Percentiles rank a stretch among this genome's conserved stretches.
phyloP scores from a whole-genome alignment of 1,284 basidiomycete species.

The Rugosomyces carneus region DNA sequence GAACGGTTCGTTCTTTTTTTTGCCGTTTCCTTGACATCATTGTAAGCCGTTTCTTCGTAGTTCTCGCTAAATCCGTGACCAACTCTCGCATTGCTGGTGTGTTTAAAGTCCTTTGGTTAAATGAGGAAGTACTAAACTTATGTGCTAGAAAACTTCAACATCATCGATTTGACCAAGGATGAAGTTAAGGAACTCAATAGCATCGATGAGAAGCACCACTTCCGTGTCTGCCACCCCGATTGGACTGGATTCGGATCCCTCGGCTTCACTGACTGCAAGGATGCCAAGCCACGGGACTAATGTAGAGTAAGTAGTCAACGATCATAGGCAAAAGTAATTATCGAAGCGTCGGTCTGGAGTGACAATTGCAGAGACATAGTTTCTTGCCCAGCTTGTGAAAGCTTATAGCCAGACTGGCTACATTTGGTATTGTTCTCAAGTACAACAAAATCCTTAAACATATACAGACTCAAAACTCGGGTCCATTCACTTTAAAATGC shows the following conservation, averaged over 20 bases:
- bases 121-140: neutral
- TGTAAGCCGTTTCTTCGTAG: too few species aligned
- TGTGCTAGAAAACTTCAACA: conserved; percentile 40
- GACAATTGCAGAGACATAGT: too few species aligned
- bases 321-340: too few species aligned
- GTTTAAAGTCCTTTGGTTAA: conserved; percentile 17
- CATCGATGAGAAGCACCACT: conserved; percentile 53
- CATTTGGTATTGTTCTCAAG: too few species aligned
- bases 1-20: conserved; percentile 32
- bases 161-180: conserved; percentile 51
- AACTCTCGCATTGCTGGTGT: conserved; percentile 47
- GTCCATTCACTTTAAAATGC: neutral
- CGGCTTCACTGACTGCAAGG: conserved; percentile 16
- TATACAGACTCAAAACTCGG: neutral
- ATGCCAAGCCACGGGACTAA: conserved; percentile 2
- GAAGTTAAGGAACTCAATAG: conserved; percentile 49
- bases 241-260: conserved; percentile 31
- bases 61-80: conserved; percentile 61
- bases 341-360: too few species aligned
- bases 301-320: too few species aligned
- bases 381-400: too few species aligned
- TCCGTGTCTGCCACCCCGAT: conserved; percentile 54
- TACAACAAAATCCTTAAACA: neutral
- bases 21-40: conserved; percentile 4
- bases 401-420: too few species aligned